These are phyloP conservation scores for Selaginella tamariscina DNA, from an alignment of 75 land plant species.

Conservation along the genomic window DNA sequence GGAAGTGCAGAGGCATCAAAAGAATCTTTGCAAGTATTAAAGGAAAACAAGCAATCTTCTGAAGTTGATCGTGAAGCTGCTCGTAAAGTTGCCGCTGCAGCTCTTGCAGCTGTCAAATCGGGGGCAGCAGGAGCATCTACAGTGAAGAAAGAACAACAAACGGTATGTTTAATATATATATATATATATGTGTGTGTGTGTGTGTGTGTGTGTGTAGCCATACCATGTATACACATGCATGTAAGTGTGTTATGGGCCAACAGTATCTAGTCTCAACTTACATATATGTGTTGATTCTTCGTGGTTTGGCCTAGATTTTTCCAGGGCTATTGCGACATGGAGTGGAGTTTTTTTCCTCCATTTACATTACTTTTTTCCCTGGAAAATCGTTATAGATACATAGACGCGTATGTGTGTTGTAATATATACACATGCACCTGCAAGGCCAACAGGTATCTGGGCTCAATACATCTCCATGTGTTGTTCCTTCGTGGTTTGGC, in stretches of 20 bases:
- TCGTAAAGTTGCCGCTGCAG: slow-evolving; percentile 56
- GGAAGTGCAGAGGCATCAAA: not conserved
- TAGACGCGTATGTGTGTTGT: too few relatives aligned
- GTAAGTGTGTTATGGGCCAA: not conserved
- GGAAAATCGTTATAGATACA: too few relatives aligned
- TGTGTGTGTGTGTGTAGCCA: too few relatives aligned
- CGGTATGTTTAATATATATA: too few relatives aligned
- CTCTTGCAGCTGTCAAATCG: slow-evolving; percentile 54
- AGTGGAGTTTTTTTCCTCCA: slow-evolving; percentile 3
- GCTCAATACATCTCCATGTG: not conserved
- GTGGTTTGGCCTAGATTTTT: not conserved
- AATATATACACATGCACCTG: too few relatives aligned
- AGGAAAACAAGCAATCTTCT: not conserved
- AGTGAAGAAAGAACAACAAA: too few relatives aligned
- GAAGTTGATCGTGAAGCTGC: slow-evolving; percentile 33
- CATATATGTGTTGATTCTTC: not conserved
- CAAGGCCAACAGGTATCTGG: not conserved
- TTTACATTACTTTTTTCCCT: not conserved
- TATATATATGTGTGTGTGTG: too few relatives aligned
- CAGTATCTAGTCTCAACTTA: not conserved
- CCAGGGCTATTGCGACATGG: too few relatives aligned
- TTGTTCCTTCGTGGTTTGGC: not conserved
- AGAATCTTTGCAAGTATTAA: not conserved
- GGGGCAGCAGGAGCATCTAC: slow-evolving; percentile 22
- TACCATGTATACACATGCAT: not conserved